Percentiles rank a stretch among this genome's conserved stretches.
These are phyloP conservation scores for Malassezia sp. DNA, from an alignment of 1,284 basidiomycete genomes.

Conservation along the genomic window DNA sequence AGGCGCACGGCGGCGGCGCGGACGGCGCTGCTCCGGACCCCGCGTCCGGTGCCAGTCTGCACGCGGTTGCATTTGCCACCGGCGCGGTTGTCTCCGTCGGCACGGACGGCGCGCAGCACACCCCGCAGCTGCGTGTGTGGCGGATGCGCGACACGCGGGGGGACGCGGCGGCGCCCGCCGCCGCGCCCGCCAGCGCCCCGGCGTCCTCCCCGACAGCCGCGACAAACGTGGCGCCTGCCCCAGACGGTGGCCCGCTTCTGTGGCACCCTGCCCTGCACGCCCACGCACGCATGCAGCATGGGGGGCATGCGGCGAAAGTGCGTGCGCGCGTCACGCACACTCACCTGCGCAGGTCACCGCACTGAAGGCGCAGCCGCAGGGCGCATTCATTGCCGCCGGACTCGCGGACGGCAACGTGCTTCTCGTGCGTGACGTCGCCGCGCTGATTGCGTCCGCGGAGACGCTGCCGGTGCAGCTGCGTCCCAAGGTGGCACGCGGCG, in stretches of 20 bases:
- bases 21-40: too few relatives aligned
- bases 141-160: constrained; percentile 23
- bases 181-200: too few relatives aligned
- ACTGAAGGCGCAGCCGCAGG: constrained; percentile 60
- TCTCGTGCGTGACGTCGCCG: constrained; percentile 68
- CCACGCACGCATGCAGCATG: not conserved
- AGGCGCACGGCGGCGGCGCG: constrained; percentile 29
- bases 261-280: constrained; percentile 26
- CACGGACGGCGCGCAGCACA: constrained; percentile 25
- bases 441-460: too few relatives aligned
- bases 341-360: not conserved
- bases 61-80: constrained; percentile 20
- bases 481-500: constrained; percentile 33
- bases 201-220: too few relatives aligned
- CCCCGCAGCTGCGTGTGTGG: constrained; percentile 39
- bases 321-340: too few relatives aligned
- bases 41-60: too few relatives aligned
- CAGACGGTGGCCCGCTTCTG: too few relatives aligned
- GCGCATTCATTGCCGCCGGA: constrained; percentile 78
- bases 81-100: constrained; percentile 31
- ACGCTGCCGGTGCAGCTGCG: constrained; percentile 15
- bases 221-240: too few relatives aligned
- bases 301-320: not conserved
- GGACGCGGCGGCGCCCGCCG: too few relatives aligned
- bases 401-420: constrained; percentile 89